Conservation (phyloP, 2,329 filamentous ascomycete species). For the Aspergillus intermedius region DNA sequence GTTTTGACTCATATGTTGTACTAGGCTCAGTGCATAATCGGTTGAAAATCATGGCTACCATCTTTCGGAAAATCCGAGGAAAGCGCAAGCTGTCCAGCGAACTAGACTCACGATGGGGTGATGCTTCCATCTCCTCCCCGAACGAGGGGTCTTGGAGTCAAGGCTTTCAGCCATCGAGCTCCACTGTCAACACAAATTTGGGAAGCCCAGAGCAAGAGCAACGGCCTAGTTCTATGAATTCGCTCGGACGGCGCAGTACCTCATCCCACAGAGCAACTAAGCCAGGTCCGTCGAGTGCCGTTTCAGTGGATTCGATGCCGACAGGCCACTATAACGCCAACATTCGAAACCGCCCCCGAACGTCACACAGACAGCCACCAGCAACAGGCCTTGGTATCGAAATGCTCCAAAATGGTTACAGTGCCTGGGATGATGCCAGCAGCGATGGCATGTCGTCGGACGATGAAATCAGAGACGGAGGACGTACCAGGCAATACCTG, state of each 20-base stretch:
- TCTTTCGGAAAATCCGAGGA: constrained; percentile 27
- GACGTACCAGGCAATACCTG: constrained; percentile 17
- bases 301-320: constrained; percentile 16
- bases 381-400: constrained; percentile 12
- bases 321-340: constrained; percentile 27
- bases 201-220: constrained; percentile 8
- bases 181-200: constrained; percentile 8
- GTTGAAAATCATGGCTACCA: constrained; percentile 21
- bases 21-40: constrained; percentile 15
- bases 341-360: constrained; percentile 17
- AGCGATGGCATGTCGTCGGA: neutral
- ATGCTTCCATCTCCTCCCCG: constrained; percentile 34
- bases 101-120: constrained; percentile 36
- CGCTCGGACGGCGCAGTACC: constrained; percentile 4
- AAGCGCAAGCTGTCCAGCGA: constrained; percentile 31
- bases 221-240: constrained; percentile 9
- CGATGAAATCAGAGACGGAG: neutral
- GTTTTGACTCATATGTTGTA: neutral
- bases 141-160: constrained; percentile 39
- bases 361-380: constrained; percentile 2
- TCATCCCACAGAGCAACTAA: constrained; percentile 2
- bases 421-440: neutral
- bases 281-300: neutral
- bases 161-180: constrained; percentile 22
- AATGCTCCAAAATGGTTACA: neutral